Evolutionary conservation across 768 basidiomycete genomes (phyloP).

Genomic region (Rhodosporidiobolus odoratus): DNA sequence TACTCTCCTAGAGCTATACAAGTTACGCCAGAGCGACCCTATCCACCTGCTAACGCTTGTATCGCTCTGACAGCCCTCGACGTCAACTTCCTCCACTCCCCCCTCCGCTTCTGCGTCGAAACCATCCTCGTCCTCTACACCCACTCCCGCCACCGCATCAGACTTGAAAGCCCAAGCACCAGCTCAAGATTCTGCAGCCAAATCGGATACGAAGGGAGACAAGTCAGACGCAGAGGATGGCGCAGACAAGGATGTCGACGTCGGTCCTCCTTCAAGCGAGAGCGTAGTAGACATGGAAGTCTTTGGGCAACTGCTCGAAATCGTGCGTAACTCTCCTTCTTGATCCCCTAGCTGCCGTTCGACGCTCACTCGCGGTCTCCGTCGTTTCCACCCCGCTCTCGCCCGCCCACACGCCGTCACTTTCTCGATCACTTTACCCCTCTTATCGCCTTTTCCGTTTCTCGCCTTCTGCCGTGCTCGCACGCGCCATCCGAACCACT

Average conservation of each 20-base stretch:
- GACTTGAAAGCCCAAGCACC: neutral
- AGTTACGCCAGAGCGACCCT: no score
- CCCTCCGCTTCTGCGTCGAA: no score
- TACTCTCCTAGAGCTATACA: no score
- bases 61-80: no score
- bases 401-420: neutral
- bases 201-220: neutral
- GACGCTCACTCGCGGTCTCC: neutral
- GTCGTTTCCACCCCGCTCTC: neutral
- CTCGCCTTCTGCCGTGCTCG: neutral
- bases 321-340: conserved; percentile 50
- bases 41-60: no score
- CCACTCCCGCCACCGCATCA: neutral
- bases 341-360: neutral
- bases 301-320: conserved; percentile 80
- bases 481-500: neutral
- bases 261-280: conserved; percentile 2
- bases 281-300: conserved; percentile 67
- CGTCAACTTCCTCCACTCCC: no score
- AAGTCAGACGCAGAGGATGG: no score
- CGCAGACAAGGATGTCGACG: conserved; percentile 10
- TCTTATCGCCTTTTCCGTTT: neutral
- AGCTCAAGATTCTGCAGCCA: neutral
- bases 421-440: no score
- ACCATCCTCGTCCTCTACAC: neutral